Evolutionary conservation across 1,284 basidiomycete species (phyloP).

Genomic region (Trametes versicolor): DNA sequence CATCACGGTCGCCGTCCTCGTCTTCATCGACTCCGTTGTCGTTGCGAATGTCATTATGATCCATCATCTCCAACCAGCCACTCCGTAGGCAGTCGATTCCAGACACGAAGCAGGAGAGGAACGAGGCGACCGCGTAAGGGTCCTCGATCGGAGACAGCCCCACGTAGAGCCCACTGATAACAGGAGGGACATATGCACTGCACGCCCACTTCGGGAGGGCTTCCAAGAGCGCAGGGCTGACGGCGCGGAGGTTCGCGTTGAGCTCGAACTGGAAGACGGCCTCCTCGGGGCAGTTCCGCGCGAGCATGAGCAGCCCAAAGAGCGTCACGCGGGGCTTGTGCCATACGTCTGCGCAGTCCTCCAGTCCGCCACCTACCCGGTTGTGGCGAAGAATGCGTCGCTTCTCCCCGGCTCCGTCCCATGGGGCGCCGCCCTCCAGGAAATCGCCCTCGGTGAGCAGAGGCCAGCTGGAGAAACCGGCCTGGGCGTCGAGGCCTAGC

Average conservation of each 20-base stretch:
- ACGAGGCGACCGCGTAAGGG: slow-evolving; percentile 7
- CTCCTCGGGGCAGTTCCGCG: background rate
- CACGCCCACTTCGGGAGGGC: background rate
- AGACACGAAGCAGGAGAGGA: slow-evolving; percentile 10
- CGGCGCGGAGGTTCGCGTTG: background rate
- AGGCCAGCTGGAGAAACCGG: no score
- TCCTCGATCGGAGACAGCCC: slow-evolving; percentile 15
- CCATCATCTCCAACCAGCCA: background rate
- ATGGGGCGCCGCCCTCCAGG: background rate
- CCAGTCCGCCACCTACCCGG: no score
- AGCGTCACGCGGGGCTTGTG: background rate
- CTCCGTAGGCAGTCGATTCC: background rate
- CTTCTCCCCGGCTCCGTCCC: no score
- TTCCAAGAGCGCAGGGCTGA: background rate
- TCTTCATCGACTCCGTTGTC: background rate
- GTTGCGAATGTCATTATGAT: no score
- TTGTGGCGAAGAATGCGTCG: no score
- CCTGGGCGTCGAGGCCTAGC: no score
- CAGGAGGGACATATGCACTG: no score
- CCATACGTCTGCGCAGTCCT: background rate
- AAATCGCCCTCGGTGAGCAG: background rate
- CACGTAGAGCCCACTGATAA: background rate
- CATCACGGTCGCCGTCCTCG: background rate
- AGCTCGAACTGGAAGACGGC: background rate
- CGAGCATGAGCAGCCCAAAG: background rate